phyloP scores from a whole-genome alignment of 192 early-diverging fungal genomes.

The Mortierella antarctica region DNA sequence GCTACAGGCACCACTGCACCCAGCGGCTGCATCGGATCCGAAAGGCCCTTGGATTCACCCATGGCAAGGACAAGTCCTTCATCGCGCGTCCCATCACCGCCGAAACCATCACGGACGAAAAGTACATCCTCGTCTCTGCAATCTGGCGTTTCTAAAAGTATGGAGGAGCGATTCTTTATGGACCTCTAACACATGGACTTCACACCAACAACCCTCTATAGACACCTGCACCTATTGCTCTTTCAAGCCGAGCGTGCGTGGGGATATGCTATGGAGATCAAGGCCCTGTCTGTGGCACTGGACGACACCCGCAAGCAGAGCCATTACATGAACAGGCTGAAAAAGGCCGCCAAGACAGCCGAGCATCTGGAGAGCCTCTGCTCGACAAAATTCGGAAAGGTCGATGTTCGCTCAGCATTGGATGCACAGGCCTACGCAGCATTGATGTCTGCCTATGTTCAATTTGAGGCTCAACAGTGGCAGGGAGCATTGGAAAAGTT shows the following conservation, averaged over 20 bases:
- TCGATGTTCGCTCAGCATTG: conserved; percentile 62
- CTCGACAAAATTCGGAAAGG: conserved; percentile 52
- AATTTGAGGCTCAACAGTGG: conserved; percentile 78
- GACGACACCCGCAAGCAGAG: conserved; percentile 74
- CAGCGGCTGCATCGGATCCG: conserved; percentile 71
- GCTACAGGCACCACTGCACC: conserved; percentile 81
- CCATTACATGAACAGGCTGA: conserved; percentile 72
- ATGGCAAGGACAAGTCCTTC: conserved; percentile 62
- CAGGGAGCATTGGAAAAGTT: conserved; percentile 71
- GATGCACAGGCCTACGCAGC: conserved; percentile 79
- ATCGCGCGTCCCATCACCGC: conserved; percentile 62
- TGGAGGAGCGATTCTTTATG: background rate
- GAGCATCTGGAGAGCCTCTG: conserved; percentile 59
- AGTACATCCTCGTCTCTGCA: conserved; percentile 29
- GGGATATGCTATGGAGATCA: conserved; percentile 84
- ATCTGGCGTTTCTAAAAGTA: too few species aligned
- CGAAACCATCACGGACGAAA: conserved; percentile 55
- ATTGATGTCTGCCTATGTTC: conserved; percentile 71
- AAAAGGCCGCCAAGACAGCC: conserved; percentile 68
- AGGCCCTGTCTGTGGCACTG: conserved; percentile 61
- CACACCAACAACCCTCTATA: conserved; percentile 10
- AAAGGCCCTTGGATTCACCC: conserved; percentile 59
- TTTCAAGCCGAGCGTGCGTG: conserved; percentile 81
- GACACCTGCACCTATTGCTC: conserved; percentile 70
- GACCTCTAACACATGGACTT: too few species aligned